Percentiles rank a stretch among this genome's conserved stretches.
Conservation (phyloP, 2,329 filamentous ascomycete genomes). For the Colletotrichum tropicicola region DNA sequence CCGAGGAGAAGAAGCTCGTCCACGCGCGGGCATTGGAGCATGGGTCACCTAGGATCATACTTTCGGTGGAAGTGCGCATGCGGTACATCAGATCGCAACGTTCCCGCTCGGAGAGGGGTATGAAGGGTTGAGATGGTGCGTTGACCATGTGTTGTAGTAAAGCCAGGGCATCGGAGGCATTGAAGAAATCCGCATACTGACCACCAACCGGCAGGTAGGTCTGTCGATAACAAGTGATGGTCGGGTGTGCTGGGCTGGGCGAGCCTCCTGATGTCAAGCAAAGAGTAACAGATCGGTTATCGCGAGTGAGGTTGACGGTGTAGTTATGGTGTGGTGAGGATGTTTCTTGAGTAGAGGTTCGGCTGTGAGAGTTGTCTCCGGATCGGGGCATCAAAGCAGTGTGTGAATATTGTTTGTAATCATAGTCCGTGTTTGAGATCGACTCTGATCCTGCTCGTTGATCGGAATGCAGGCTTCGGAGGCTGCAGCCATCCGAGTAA, state of each 20-base stretch:
- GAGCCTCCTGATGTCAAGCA: constrained; percentile 4
- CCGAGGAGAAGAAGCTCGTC: constrained; percentile 24
- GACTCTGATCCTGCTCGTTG: not conserved
- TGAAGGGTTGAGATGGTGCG: constrained; percentile 10
- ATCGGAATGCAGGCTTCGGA: constrained; percentile 11
- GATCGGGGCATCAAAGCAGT: not conserved
- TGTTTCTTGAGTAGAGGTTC: not conserved
- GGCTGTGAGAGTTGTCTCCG: not conserved
- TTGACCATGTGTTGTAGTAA: constrained; percentile 27
- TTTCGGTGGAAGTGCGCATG: constrained; percentile 17
- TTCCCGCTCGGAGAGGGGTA: constrained; percentile 15
- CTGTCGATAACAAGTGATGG: constrained; percentile 24
- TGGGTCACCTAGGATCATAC: constrained; percentile 19
- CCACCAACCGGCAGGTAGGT: constrained; percentile 10
- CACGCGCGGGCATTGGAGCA: constrained; percentile 26
- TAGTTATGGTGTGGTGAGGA: constrained; percentile 19
- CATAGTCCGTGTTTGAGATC: not conserved
- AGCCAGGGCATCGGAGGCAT: constrained; percentile 22
- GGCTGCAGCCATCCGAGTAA: constrained; percentile 19
- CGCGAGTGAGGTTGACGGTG: constrained; percentile 19
- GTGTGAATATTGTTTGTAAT: constrained; percentile 3
- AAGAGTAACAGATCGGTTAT: constrained; percentile 23
- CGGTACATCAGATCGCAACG: constrained; percentile 18
- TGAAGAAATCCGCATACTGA: constrained; percentile 24
- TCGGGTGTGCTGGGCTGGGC: not conserved